phyloP scores from a whole-genome alignment of 2,329 filamentous ascomycete genomes.

The Penicillium sp. region DNA sequence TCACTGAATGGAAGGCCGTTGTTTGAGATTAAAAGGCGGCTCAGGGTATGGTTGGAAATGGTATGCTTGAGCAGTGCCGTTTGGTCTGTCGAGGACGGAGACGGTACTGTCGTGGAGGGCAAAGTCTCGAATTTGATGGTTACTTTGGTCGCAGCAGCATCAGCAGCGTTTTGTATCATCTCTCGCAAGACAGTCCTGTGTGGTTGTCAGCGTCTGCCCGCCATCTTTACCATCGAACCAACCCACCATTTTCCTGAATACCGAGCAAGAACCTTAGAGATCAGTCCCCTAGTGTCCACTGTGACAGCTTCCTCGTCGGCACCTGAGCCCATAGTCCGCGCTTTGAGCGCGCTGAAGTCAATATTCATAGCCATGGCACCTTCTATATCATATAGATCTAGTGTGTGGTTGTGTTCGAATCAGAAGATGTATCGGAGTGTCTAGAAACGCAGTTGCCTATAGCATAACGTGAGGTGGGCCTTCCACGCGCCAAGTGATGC shows the following conservation, averaged over 20 bases:
- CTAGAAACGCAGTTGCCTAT: conserved; percentile 4
- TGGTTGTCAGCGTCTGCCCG: conserved; percentile 13
- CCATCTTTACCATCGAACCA: not conserved
- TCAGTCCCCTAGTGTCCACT: conserved; percentile 92
- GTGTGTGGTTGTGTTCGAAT: not conserved
- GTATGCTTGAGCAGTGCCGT: conserved; percentile 77
- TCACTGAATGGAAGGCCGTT: conserved; percentile 83
- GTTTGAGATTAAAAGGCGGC: conserved; percentile 86
- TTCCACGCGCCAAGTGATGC: not conserved
- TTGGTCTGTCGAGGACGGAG: conserved; percentile 62
- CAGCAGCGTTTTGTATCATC: conserved; percentile 96
- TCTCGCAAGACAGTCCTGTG: conserved; percentile 69
- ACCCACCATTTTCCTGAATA: conserved; percentile 95
- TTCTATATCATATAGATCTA: not conserved
- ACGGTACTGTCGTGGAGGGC: conserved; percentile 74
- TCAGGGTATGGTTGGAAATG: conserved; percentile 79
- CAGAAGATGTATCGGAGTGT: not conserved
- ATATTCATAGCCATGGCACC: conserved; percentile 65
- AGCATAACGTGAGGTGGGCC: not conserved
- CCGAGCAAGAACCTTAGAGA: conserved; percentile 94
- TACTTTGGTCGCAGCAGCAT: conserved; percentile 86
- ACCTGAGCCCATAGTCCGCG: conserved; percentile 79
- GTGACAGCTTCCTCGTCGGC: conserved; percentile 96
- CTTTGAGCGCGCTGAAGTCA: conserved; percentile 68
- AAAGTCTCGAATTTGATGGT: conserved; percentile 89